Evolutionary conservation across 495 filamentous ascomycete species (phyloP), one percentile per base, ranked within the genome.

Genomic region (Chaetomium tenue): DNA sequence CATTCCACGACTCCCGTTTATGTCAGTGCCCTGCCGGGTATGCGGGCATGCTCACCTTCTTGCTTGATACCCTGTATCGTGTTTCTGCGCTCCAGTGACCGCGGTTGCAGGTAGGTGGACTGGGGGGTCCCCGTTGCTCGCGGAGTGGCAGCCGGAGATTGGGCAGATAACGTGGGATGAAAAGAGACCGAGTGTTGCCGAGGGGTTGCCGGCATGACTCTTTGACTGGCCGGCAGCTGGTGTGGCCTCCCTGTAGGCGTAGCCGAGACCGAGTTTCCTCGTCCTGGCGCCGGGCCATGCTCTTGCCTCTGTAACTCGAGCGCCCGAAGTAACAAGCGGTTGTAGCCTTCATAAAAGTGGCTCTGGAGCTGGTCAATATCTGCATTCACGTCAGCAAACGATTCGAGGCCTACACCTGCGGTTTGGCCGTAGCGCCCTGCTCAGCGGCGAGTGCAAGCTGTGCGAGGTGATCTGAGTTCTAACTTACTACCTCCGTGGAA

Each of bases 271-370:
- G 52, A 5, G 16, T 33, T 54, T 13, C 30, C 50, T 13, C 51
- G n/a, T 5, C 18, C 47, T 11, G 26, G 25, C 25, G n/a, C 15
- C 20, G 57, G 51, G 1, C 37, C 67, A 33, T 68, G 65, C 58
- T 73, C 68, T 16, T 63, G 63, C 0, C 67, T 63, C 22, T 73
- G 71, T 3, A 74, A 50, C 48, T 74, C 69, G 2, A 74, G 60
- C 0, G 72, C 72, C 5, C 69, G 63, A n/a, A 68, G 57, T 3
- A 74, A 28, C 1, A 75, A 66, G 30, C 66, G 64, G 46, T 75
- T 71, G 60, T 75, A 75, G 9, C 72, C 72, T 5, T 64, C 54
- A 53, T 75, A 75, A 39, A 75, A 75, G 20, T 73, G 67, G 15
- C 61, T 64, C 33, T 72, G 67, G 1, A 75, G 37, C 2, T 63